phyloP scores from a whole-genome alignment of 2,329 filamentous ascomycete genomes.

The Teratosphaeria destructans region DNA sequence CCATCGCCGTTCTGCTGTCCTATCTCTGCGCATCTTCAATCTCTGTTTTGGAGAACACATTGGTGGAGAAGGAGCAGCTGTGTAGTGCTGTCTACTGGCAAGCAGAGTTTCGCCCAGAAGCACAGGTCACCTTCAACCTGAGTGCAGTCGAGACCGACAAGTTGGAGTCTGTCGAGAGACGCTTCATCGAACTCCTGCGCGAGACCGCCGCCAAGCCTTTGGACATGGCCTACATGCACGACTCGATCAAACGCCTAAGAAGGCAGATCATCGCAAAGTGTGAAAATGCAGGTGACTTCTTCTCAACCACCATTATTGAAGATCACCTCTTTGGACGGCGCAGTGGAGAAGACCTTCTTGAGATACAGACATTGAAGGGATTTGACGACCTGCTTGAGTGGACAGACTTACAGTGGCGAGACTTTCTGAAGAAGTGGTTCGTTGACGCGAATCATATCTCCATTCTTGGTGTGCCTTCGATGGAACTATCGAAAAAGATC shows the following conservation, averaged over 20 bases:
- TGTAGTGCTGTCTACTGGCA: conserved; percentile 75
- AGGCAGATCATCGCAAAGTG: conserved; percentile 74
- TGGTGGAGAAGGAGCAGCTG: conserved; percentile 88
- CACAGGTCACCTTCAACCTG: conserved; percentile 75
- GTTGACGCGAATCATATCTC: conserved; percentile 78
- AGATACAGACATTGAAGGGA: conserved; percentile 34
- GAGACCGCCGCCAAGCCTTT: conserved; percentile 71
- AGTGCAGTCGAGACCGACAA: conserved; percentile 81
- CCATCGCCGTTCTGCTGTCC: conserved; percentile 67
- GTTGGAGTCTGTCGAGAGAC: conserved; percentile 70
- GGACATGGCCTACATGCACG: conserved; percentile 81
- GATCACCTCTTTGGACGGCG: conserved; percentile 85
- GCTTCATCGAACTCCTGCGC: conserved; percentile 72
- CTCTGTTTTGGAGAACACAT: conserved; percentile 77
- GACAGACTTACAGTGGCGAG: conserved; percentile 74
- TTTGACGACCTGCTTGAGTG: conserved; percentile 64
- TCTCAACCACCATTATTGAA: conserved; percentile 74
- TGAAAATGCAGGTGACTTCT: conserved; percentile 71
- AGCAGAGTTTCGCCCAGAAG: conserved; percentile 69
- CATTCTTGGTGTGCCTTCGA: conserved; percentile 77
- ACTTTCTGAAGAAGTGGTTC: conserved; percentile 74
- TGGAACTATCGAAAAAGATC: conserved; percentile 65
- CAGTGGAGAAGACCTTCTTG: conserved; percentile 51
- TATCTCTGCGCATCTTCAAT: conserved; percentile 92
- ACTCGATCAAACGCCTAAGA: conserved; percentile 73